Evolutionary conservation across 148 eudicot genomes (phyloP).

Genomic region (Rhododendron vialii): DNA sequence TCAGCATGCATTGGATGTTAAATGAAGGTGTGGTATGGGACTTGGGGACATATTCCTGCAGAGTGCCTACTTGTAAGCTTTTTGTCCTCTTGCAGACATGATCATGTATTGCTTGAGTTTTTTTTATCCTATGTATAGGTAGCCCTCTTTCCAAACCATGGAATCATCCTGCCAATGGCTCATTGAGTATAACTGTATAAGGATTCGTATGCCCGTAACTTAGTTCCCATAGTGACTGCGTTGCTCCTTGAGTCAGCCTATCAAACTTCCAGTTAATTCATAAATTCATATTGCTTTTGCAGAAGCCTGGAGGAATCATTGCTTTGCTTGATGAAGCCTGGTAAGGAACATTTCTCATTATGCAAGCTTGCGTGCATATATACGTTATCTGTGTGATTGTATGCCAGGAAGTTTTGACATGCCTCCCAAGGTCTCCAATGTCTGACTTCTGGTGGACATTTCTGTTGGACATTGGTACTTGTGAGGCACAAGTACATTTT

Average conservation of each 20-base stretch:
- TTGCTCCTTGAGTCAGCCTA: not conserved
- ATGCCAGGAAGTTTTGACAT: not conserved
- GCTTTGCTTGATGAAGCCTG: slow-evolving; percentile 99
- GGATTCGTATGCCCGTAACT: not conserved
- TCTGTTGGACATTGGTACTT: not conserved
- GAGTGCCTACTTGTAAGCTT: not conserved
- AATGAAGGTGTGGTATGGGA: not conserved
- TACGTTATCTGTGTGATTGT: not conserved
- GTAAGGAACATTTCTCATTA: slow-evolving; percentile 33
- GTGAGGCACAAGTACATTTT: not conserved
- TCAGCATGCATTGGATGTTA: not conserved
- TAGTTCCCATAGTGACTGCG: not conserved
- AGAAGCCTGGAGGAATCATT: slow-evolving; percentile 99
- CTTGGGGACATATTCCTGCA: not conserved
- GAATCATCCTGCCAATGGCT: not conserved
- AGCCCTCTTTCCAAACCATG: not conserved
- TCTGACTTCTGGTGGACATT: not conserved
- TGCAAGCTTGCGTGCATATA: not conserved
- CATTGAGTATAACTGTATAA: not conserved
- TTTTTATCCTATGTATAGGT: not conserved
- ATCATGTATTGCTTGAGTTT: not conserved
- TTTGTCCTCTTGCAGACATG: not conserved
- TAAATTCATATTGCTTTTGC: slow-evolving; percentile 30
- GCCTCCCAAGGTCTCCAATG: not conserved
- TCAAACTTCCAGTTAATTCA: not conserved